Percentiles rank a stretch among this genome's conserved stretches.
phyloP scores from a whole-genome alignment of 23 red algal species.

The Gracilaria domingensis region DNA sequence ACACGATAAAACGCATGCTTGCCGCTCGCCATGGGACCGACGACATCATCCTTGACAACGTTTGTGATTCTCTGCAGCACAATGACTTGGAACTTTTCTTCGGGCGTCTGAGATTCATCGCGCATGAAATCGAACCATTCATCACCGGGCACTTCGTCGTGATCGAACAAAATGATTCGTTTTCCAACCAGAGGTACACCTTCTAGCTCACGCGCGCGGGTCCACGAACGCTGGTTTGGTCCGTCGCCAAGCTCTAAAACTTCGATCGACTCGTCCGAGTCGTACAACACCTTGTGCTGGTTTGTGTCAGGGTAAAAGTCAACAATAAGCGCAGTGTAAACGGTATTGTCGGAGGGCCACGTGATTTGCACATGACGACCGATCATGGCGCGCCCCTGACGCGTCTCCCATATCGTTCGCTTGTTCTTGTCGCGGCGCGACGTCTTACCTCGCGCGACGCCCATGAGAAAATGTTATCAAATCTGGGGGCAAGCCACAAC shows the following conservation, averaged over 20 bases:
- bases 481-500: no score
- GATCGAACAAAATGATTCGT: conserved; percentile 12
- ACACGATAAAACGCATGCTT: conserved; percentile 45
- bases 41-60: conserved; percentile 18
- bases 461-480: background rate
- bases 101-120: background rate
- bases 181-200: conserved; percentile 30
- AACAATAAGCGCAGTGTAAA: conserved; percentile 44
- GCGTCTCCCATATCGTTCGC: background rate
- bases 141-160: background rate
- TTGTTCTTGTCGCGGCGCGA: conserved; percentile 5
- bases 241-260: conserved; percentile 38
- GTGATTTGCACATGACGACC: conserved; percentile 24
- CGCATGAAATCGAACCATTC: conserved; percentile 62
- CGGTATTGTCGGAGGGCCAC: conserved; percentile 24
- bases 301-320: conserved; percentile 13
- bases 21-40: conserved; percentile 1
- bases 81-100: conserved; percentile 26
- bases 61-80: conserved; percentile 27
- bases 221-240: conserved; percentile 29
- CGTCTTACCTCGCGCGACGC: background rate
- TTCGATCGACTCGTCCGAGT: conserved; percentile 47
- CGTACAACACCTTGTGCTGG: conserved; percentile 44
- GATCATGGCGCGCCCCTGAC: conserved; percentile 8
- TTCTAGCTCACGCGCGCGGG: background rate